Evolutionary conservation across 257 asterid genomes (phyloP), one percentile per base, ranked within the genome.

Genomic region (Solanum virginianum): DNA sequence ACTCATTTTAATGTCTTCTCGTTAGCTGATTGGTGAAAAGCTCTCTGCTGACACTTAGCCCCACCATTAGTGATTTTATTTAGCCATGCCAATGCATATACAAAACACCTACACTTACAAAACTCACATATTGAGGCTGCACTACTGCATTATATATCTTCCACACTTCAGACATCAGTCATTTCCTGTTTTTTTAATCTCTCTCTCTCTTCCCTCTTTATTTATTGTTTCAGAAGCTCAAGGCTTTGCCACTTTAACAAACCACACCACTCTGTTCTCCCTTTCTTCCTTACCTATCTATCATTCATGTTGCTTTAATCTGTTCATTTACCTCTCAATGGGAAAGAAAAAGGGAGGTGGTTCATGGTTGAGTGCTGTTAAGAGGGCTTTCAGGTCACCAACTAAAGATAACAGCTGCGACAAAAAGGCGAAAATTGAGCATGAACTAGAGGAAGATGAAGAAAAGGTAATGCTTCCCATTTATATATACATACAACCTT

Each of bases 281-380:
- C 47, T 4, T 83, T 85, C 80, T 36, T 80, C 56, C 36, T 85
- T 53, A 10, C 66, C 45, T 75, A 51, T n/a, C 43, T 70, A 60
- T 66, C 65, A 60, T 72, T 56, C 86, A 86, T 88, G 90, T 88
- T 66, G 82, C 54, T 77, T 55, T 24, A 66, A 85, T 51, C 65
- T 77, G 24, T 56, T 36, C 15, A 65, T 70, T 69, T 9, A 10
- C 65, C 74, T 86, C 8, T 84, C 89, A 80, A 94, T 93, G 98
- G 98, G 94, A 68, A 95, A 95, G 89, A 95, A 90, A 62, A 69
- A 63, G 66, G 90, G 93, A 43, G 87, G 90, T 36, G 88, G 68
- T 80, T 96, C 99, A 3, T 96, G 99, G 99, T 81, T 96, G 63
- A 94, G 97, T 1, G 99, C 94, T 49, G 95, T 96, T 41, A 96